phyloP scores from a whole-genome alignment of 805 yeast species.

The Clavispora phyllophila region DNA sequence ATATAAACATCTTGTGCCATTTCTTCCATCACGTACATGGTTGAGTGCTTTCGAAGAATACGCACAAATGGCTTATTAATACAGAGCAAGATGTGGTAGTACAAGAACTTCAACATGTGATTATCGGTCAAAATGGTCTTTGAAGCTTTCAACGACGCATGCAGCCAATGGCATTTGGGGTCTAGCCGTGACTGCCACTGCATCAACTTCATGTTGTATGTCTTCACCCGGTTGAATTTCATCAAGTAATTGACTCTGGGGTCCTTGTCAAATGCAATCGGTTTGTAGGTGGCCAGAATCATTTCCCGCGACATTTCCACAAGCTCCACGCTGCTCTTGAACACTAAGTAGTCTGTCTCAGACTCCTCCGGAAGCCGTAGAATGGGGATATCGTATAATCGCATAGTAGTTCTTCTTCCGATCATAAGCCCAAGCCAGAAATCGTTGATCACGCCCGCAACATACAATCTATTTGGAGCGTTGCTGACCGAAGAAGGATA shows the following conservation, averaged over 20 bases:
- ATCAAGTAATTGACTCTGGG: slow-evolving; percentile 15
- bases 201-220: slow-evolving; percentile 13
- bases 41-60: slow-evolving; percentile 14
- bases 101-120: slow-evolving; percentile 13
- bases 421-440: slow-evolving; percentile 11
- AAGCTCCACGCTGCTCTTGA: slow-evolving; percentile 12
- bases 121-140: slow-evolving; percentile 10
- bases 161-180: slow-evolving; percentile 13
- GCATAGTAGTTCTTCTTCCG: slow-evolving; percentile 10
- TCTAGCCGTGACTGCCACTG: slow-evolving; percentile 13
- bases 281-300: slow-evolving; percentile 14
- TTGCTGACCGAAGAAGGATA: background rate
- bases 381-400: slow-evolving; percentile 7
- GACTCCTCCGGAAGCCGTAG: slow-evolving; percentile 11
- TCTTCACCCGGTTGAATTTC: slow-evolving; percentile 14
- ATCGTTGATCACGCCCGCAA: slow-evolving; percentile 12
- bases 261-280: slow-evolving; percentile 13
- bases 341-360: slow-evolving; percentile 7
- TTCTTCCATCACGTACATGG: slow-evolving; percentile 14
- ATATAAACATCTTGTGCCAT: slow-evolving; percentile 12
- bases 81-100: slow-evolving; percentile 12
- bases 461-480: slow-evolving; percentile 9
- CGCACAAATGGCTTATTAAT: slow-evolving; percentile 17
- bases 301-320: slow-evolving; percentile 13
- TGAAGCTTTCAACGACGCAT: slow-evolving; percentile 9